Base-by-base conservation (phyloP, 257 asterid genomes). In the Verbena officinalis region DNA sequence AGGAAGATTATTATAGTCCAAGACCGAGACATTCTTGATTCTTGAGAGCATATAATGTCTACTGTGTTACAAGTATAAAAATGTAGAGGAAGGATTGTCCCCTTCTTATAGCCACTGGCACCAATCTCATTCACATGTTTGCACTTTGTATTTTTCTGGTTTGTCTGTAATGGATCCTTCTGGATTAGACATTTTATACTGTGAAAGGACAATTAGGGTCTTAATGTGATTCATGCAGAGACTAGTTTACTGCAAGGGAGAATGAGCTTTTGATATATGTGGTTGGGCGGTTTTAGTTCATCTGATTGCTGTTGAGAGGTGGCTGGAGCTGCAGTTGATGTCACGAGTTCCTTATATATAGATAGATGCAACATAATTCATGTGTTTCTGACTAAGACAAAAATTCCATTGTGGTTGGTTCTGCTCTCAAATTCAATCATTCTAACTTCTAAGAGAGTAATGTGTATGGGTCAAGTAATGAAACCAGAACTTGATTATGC, bases 271-370 rank as follows among this genome's bases (percentile, higher is more conserved):
- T 2, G 40, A 36, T n/a, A n/a, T n/a, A 36, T 36, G n/a, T 9
- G 10, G 55, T 38, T 52, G 9, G 12, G 38, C 40, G 40, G 40
- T 55, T 13, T 39, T 21, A 38, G 27, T 42, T 42, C 9, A 36
- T 43, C 1, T 8, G 34, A 17, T 19, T 19, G 49, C 22, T 51
- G 14, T 5, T 62, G 23, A 21, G 55, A 42, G 15, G 55, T 33
- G 7, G 30, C 63, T 78, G 73, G 77, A 77, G 46, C 42, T 79
- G 83, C 80, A 71, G 79, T 71, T 76, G 69, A 68, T 68, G n/a
- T 84, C 90, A 81, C 90, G 85, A 60, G 87, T 76, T 20, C 39
- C 42, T 38, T 44, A n/a, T n/a, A n/a, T n/a, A n/a, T n/a, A n/a
- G n/a, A 52, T 66, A 68, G 76, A 50, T 67, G 62, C 72, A 81